Evolutionary conservation across 2,329 filamentous ascomycete genomes (phyloP).

Genomic region (Neofusicoccum umdonicola): DNA sequence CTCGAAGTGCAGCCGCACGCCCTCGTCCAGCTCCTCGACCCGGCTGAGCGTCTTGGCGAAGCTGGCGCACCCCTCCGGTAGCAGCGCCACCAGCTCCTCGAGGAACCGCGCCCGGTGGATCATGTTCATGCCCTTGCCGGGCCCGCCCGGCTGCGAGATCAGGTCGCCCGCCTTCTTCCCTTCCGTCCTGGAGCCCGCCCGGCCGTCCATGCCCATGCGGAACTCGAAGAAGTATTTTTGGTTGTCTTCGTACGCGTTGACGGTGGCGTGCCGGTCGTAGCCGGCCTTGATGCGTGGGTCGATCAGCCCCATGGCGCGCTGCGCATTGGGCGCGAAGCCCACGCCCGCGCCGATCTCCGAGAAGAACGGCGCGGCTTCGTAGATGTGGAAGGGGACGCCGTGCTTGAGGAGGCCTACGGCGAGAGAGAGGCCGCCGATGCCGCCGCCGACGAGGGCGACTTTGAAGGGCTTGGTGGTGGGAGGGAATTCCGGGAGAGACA

Average conservation of each 20-base stretch:
- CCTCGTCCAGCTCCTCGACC: slow-evolving; percentile 27
- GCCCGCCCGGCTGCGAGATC: slow-evolving; percentile 24
- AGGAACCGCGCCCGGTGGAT: slow-evolving; percentile 51
- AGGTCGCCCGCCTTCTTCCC: slow-evolving; percentile 24
- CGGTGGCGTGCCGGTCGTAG: slow-evolving; percentile 45
- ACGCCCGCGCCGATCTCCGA: slow-evolving; percentile 59
- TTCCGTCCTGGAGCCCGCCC: slow-evolving; percentile 18
- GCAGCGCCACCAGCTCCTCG: slow-evolving; percentile 47
- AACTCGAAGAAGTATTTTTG: slow-evolving; percentile 43
- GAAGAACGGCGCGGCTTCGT: slow-evolving; percentile 56
- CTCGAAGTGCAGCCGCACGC: slow-evolving; percentile 37
- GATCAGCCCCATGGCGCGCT: slow-evolving; percentile 54
- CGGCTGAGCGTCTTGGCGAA: slow-evolving; percentile 40
- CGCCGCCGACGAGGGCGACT: slow-evolving; percentile 59
- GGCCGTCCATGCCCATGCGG: slow-evolving; percentile 30
- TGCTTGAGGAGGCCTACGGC: slow-evolving; percentile 52
- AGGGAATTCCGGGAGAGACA: too few species aligned
- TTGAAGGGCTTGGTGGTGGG: too few species aligned
- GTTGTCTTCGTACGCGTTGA: slow-evolving; percentile 38
- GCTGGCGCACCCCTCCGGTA: slow-evolving; percentile 40
- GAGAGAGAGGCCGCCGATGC: slow-evolving; percentile 57
- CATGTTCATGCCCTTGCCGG: slow-evolving; percentile 23
- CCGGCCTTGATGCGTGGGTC: slow-evolving; percentile 44
- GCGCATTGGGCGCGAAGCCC: slow-evolving; percentile 55
- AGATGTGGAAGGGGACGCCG: slow-evolving; percentile 50